Evolutionary conservation across 2,329 filamentous ascomycete species (phyloP), one percentile per base, ranked within the genome.

Genomic region (Pleoardoris graminearum): DNA sequence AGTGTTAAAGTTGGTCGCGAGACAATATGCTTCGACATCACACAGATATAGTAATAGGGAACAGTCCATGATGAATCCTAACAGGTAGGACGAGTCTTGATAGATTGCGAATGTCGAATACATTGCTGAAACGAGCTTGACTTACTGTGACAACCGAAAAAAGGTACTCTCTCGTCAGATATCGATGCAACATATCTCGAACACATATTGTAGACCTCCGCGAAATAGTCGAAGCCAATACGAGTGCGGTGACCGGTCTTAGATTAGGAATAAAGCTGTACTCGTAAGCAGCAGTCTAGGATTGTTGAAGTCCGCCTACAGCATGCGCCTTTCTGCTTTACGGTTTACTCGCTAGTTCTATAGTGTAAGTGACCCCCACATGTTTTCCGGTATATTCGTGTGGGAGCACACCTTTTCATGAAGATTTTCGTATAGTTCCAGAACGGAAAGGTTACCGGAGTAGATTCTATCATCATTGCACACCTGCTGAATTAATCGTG

Each of bases 231-330:
- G 53, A 54, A 27, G 51, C 52, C 14, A 62, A 33, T 6, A 43
- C 50, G 3, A 61, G 23, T 17, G 58, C 58, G 12, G 48, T 49
- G 2, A 43, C 54, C 14, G 58, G 27, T 3, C 45, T 58, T 7
- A 60, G 23, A 47, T 62, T 57, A 7, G 58, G 56, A 21, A 60
- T 58, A 23, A 56, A 62, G 17, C 58, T 62, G 21, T n/a, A 22
- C n/a, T 16, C 14, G 12, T 55, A 3, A 54, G 33, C 38, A 22
- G 12, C 6, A 17, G 8, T 25, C 3, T 22, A 12, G 17, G 6
- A 12, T 2, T 25, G n/a, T 37, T 14, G 5, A 33, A n/a, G 14
- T 38, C 2, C 8, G 46, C 53, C 23, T 10, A 58, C 54, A 57
- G 50, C 14, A 60, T 58, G 27, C 55, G 41, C 36, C 57, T 59